Conservation (phyloP, 2,329 filamentous ascomycete genomes). For the Penicillium sp. region DNA sequence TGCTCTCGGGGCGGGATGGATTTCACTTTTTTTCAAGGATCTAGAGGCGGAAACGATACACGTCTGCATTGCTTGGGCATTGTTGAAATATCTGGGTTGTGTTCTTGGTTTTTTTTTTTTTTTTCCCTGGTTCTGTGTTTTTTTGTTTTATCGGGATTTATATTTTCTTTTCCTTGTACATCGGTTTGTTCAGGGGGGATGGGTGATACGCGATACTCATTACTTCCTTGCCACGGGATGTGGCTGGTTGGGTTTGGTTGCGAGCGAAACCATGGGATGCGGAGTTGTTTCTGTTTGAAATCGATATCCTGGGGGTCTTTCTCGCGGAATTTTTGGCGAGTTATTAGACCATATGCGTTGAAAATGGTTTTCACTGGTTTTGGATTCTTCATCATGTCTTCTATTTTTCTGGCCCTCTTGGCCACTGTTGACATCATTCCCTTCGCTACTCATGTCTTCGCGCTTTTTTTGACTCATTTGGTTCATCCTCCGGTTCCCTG, state of each 20-base stretch:
- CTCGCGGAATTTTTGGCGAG: constrained; percentile 29
- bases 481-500: constrained; percentile 23
- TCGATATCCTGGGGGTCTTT: constrained; percentile 37
- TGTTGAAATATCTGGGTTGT: constrained; percentile 40
- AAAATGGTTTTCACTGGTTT: constrained; percentile 28
- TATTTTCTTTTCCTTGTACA: constrained; percentile 32
- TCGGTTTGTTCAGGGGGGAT: constrained; percentile 32
- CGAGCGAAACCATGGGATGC: constrained; percentile 42
- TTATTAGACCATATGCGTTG: constrained; percentile 36
- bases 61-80: constrained; percentile 48
- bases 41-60: constrained; percentile 52
- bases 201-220: constrained; percentile 38
- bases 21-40: constrained; percentile 39
- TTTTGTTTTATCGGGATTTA: constrained; percentile 10
- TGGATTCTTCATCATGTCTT: constrained; percentile 7
- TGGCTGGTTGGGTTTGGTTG: constrained; percentile 35
- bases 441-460: constrained; percentile 7
- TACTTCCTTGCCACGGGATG: constrained; percentile 35
- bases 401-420: constrained; percentile 19
- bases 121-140: constrained; percentile 35
- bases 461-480: constrained; percentile 31
- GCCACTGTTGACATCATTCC: constrained; percentile 9
- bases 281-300: constrained; percentile 39
- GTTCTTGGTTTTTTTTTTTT: constrained; percentile 27
- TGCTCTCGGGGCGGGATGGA: constrained; percentile 37